Base-by-base conservation (phyloP, 2,329 filamentous ascomycete genomes). In the Sarocladium kiliense region DNA sequence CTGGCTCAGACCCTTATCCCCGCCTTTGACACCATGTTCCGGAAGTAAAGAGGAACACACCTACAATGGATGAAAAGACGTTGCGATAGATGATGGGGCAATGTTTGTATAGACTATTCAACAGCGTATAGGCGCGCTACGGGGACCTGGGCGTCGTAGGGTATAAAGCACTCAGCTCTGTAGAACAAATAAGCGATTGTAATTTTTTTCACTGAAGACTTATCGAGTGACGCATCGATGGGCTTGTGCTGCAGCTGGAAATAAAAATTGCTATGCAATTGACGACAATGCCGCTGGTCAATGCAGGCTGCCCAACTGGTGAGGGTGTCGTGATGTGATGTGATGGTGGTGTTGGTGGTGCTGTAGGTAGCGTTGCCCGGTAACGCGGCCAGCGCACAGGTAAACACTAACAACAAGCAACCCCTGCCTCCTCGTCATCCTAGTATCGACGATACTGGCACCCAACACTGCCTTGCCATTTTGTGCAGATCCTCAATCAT, bases 1-100 rank as follows among this genome's bases (percentile, higher is more conserved):
- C 85, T 99, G 68, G 94, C 94, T 56, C 94, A 99, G 80, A 97
- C 94, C 27, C 79, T 99, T 66, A 99, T 99, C 68, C 94, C 94
- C 53, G 88, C 91, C 37, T 97, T 97, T 72, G 89, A 85, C 63
- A 69, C 63, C 56, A 73, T 73, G 60, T 64, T 80, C 56, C 67
- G 66, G 57, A 68, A 68, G 62, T 61, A 55, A 53, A 55, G 5
- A 16, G 30, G 47, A 51, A 5, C 26, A 34, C 23, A 21, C 18
- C 21, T 44, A 19, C 5, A 25, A 19, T 11, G 12, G n/a, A 30
- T 25, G 44, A 32, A 5, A 18, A 45, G 42, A 19, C 41, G 19
- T 9, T 3, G 3, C 9, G 44, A 27, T 49, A 49, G 44, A 49
- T 18, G 44, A 49, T n/a, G 23, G 26, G 44, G 16, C 9, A 39